Conservation (phyloP, 352 stramenopile species). For the Thraustotheca clavata region DNA sequence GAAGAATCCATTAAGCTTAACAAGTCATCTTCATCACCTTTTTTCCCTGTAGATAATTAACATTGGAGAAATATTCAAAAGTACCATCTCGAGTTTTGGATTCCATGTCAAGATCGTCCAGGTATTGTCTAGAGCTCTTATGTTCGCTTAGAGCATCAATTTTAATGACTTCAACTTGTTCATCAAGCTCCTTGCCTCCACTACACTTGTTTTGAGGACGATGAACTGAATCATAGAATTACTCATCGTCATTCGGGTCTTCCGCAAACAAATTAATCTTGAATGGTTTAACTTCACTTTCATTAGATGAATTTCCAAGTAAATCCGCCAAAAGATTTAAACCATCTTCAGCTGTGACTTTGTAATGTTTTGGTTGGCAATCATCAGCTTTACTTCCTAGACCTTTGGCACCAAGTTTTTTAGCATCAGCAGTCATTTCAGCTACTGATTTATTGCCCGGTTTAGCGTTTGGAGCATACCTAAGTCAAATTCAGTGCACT, state of each 20-base stretch:
- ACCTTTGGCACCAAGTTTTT: slow-evolving; percentile 33
- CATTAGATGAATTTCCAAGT: slow-evolving; percentile 38
- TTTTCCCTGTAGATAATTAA: slow-evolving; percentile 26
- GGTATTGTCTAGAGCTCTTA: slow-evolving; percentile 37
- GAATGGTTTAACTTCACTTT: slow-evolving; percentile 45
- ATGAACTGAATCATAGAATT: background rate
- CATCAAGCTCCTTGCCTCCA: slow-evolving; percentile 21
- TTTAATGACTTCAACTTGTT: slow-evolving; percentile 58
- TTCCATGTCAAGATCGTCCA: slow-evolving; percentile 58
- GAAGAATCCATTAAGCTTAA: slow-evolving; percentile 85
- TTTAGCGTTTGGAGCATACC: slow-evolving; percentile 51
- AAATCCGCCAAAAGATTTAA: slow-evolving; percentile 82
- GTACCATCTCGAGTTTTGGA: slow-evolving; percentile 29
- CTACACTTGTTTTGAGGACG: background rate
- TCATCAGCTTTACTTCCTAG: slow-evolving; percentile 25
- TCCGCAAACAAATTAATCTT: slow-evolving; percentile 70
- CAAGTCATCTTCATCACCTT: slow-evolving; percentile 53
- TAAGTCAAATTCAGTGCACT: background rate
- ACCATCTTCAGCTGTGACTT: slow-evolving; percentile 66
- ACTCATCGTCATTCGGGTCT: slow-evolving; percentile 40
- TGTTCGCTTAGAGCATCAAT: slow-evolving; percentile 71
- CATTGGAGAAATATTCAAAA: background rate
- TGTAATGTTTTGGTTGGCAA: slow-evolving; percentile 56
- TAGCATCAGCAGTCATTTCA: slow-evolving; percentile 55
- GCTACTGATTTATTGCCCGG: slow-evolving; percentile 28